Evolutionary conservation across 2,329 filamentous ascomycete genomes (phyloP).

Genomic region (Scleromitrula shiraiana): DNA sequence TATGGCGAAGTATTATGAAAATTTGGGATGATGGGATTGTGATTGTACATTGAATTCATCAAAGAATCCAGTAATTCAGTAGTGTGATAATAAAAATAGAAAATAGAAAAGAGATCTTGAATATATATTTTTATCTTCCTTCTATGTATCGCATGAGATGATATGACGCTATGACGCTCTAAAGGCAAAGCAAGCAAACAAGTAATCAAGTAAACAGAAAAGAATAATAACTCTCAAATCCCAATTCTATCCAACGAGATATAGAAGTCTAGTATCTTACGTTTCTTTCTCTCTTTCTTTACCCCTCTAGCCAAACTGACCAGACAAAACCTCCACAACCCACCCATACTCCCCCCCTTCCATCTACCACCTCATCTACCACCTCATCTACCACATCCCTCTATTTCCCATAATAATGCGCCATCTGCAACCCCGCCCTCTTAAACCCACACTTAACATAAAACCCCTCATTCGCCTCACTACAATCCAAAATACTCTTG

Average conservation of each 20-base stretch:
- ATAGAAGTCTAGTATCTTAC: too few species aligned
- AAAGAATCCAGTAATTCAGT: too few species aligned
- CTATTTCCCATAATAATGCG: constrained; percentile 64
- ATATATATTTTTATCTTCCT: background rate
- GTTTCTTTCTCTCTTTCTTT: too few species aligned
- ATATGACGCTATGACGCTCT: constrained; percentile 2
- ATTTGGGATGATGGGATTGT: too few species aligned
- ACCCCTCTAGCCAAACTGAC: too few species aligned
- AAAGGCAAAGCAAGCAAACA: background rate
- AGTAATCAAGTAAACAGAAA: too few species aligned
- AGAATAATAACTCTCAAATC: background rate
- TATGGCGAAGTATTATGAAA: too few species aligned
- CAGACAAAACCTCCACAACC: background rate
- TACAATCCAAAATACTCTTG: constrained; percentile 95
- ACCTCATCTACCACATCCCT: background rate
- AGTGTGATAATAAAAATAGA: too few species aligned
- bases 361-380: too few species aligned
- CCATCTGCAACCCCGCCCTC: constrained; percentile 90
- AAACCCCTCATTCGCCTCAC: constrained; percentile 92
- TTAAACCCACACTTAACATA: constrained; percentile 97
- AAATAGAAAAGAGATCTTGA: background rate
- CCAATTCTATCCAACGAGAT: background rate
- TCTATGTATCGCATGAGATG: too few species aligned
- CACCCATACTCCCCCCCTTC: too few species aligned
- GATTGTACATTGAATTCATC: too few species aligned